phyloP scores from a whole-genome alignment of 305 asterid genomes.

The Vinca major region DNA sequence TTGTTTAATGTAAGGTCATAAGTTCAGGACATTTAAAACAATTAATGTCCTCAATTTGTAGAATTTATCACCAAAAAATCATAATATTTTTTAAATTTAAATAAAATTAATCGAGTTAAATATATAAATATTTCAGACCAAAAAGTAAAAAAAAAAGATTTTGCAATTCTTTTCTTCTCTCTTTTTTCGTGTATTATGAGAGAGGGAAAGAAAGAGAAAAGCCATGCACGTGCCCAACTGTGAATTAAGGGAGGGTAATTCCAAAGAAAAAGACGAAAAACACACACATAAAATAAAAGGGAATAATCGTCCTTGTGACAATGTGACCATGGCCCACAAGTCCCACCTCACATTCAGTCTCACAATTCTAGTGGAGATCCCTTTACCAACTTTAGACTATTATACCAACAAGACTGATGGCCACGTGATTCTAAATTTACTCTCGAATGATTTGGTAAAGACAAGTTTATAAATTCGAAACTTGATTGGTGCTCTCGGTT shows the following conservation, averaged over 20 bases:
- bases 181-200: neutral
- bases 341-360: slow-evolving; percentile 12
- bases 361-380: slow-evolving; percentile 11
- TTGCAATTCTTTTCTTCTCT: neutral
- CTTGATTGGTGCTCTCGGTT: too few relatives aligned
- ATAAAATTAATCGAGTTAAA: too few relatives aligned
- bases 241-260: slow-evolving; percentile 27
- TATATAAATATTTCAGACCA: too few relatives aligned
- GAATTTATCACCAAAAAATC: too few relatives aligned
- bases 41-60: too few relatives aligned
- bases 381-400: slow-evolving; percentile 6
- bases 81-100: too few relatives aligned
- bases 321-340: slow-evolving; percentile 7
- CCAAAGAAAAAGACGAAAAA: slow-evolving; percentile 46
- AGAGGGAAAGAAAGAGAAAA: slow-evolving; percentile 10
- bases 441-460: too few relatives aligned
- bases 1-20: too few relatives aligned
- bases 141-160: neutral
- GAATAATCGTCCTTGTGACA: slow-evolving; percentile 46
- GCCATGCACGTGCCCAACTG: slow-evolving; percentile 43
- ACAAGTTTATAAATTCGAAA: too few relatives aligned
- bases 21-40: too few relatives aligned
- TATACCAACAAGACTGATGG: too few relatives aligned
- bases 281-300: slow-evolving; percentile 33
- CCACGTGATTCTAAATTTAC: too few relatives aligned